A percentile compares a stretch with the other conserved stretches of the same genome.
Evolutionary conservation across 1,284 basidiomycete genomes (phyloP).

Genomic region (Rhodofomes roseus): DNA sequence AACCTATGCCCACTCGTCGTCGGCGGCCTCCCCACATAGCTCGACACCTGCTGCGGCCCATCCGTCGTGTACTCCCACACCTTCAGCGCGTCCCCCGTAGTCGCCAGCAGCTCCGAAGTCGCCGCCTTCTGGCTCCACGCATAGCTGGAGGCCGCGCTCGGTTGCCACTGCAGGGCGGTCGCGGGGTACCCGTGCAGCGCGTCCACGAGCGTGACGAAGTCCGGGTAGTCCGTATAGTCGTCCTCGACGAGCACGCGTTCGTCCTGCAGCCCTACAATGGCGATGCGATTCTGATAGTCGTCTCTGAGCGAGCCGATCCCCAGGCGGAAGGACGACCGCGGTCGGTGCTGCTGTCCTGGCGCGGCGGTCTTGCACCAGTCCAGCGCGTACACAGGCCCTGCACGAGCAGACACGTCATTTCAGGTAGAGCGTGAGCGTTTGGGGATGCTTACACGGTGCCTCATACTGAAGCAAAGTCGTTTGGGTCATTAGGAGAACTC

Average conservation of each 20-base stretch:
- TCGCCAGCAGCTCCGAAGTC: conserved; percentile 79
- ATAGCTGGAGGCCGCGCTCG: conserved; percentile 56
- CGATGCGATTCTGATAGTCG: conserved; percentile 78
- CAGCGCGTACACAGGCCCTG: conserved; percentile 79
- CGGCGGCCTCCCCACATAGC: conserved; percentile 70
- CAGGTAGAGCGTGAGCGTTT: not conserved
- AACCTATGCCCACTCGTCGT: conserved; percentile 54
- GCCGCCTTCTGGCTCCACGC: conserved; percentile 62
- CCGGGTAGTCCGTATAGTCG: conserved; percentile 74
- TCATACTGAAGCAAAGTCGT: conserved; percentile 69
- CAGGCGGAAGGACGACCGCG: conserved; percentile 76
- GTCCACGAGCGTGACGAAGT: conserved; percentile 79
- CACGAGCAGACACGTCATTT: conserved; percentile 3
- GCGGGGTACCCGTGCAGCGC: conserved; percentile 82
- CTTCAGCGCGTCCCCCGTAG: conserved; percentile 85
- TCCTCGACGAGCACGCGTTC: conserved; percentile 81
- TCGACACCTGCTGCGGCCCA: conserved; percentile 49
- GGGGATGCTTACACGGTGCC: conserved; percentile 58
- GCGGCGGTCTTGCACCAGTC: conserved; percentile 83
- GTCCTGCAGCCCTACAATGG: conserved; percentile 78
- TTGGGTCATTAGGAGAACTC: conserved; percentile 44
- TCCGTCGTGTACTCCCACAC: conserved; percentile 83
- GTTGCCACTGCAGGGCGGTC: conserved; percentile 82
- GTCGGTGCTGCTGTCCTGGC: conserved; percentile 65
- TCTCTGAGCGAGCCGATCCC: conserved; percentile 79